Percentiles rank a stretch among this genome's conserved stretches.
Evolutionary conservation across 352 stramenopile species (phyloP).

Genomic region (Phytophthora aleatoria): DNA sequence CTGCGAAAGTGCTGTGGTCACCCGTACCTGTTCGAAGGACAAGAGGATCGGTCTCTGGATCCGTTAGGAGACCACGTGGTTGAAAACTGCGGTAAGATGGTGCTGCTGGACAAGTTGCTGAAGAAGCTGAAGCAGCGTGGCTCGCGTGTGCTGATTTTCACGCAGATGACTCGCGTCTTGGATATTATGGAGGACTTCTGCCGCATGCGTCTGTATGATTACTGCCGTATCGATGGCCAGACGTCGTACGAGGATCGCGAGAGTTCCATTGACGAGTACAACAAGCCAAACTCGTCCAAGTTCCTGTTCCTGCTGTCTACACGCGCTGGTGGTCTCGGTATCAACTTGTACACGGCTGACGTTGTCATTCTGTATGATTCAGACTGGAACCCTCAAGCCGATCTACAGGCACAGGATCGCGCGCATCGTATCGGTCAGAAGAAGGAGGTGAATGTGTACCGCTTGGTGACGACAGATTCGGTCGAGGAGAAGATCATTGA

Average conservation of each 20-base stretch:
- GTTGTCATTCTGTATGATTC: constrained; percentile 98
- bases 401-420: constrained; percentile 95
- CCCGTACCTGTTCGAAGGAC: constrained; percentile 94
- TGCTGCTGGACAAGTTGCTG: constrained; percentile 94
- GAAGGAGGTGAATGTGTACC: constrained; percentile 97
- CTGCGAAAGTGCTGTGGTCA: constrained; percentile 91
- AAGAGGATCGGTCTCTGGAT: constrained; percentile 95
- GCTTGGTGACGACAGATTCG: constrained; percentile 94
- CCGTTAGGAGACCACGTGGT: constrained; percentile 97
- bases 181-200: constrained; percentile 97
- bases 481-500: constrained; percentile 99
- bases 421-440: constrained; percentile 99
- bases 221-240: constrained; percentile 90
- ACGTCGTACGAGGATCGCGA: constrained; percentile 89
- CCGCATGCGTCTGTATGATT: constrained; percentile 92
- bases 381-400: constrained; percentile 98
- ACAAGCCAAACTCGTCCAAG: constrained; percentile 94
- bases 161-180: constrained; percentile 92
- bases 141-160: constrained; percentile 92
- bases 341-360: constrained; percentile 99
- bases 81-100: constrained; percentile 98
- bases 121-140: constrained; percentile 88
- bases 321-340: constrained; percentile 96
- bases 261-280: constrained; percentile 94
- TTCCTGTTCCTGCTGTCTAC: constrained; percentile 99